These are phyloP conservation scores for Scheffersomyces cryptocercus DNA, from an alignment of 1,139 yeast genomes.

Conservation along the genomic window DNA sequence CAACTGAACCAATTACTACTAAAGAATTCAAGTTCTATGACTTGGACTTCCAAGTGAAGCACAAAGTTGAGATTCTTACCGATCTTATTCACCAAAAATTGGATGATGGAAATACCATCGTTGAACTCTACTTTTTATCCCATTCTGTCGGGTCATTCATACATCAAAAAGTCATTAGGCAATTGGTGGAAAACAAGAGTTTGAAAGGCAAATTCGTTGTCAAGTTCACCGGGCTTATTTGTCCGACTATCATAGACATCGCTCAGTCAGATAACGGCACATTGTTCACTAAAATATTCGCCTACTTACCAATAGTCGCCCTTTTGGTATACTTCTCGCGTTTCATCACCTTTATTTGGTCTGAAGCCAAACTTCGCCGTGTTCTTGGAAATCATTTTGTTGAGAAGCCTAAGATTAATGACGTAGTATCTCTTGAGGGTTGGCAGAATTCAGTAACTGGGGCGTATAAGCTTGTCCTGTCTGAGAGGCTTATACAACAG, in stretches of 20 bases:
- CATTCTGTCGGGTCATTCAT: constrained; percentile 68
- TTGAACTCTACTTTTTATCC: constrained; percentile 49
- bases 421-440: constrained; percentile 20
- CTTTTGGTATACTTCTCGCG: constrained; percentile 22
- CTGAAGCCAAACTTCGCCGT: constrained; percentile 17
- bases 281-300: constrained; percentile 30
- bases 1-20: constrained; percentile 10
- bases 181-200: constrained; percentile 21
- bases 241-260: constrained; percentile 64
- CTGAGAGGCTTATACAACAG: constrained; percentile 48
- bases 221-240: constrained; percentile 56
- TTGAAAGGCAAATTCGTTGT: constrained; percentile 20
- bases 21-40: constrained; percentile 24
- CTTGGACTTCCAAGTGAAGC: constrained; percentile 53
- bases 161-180: constrained; percentile 47
- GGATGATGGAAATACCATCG: constrained; percentile 11
- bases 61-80: constrained; percentile 41
- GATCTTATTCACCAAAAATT: constrained; percentile 21
- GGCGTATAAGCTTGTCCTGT: constrained; percentile 40
- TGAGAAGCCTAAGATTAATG: constrained; percentile 20
- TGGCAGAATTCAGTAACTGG: constrained; percentile 44
- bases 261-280: constrained; percentile 53
- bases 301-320: constrained; percentile 33
- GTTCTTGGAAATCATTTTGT: constrained; percentile 25
- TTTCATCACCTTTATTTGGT: constrained; percentile 21